Conservation (phyloP, 2,329 filamentous ascomycete species). For the Pseudocercospora fijiensis region DNA sequence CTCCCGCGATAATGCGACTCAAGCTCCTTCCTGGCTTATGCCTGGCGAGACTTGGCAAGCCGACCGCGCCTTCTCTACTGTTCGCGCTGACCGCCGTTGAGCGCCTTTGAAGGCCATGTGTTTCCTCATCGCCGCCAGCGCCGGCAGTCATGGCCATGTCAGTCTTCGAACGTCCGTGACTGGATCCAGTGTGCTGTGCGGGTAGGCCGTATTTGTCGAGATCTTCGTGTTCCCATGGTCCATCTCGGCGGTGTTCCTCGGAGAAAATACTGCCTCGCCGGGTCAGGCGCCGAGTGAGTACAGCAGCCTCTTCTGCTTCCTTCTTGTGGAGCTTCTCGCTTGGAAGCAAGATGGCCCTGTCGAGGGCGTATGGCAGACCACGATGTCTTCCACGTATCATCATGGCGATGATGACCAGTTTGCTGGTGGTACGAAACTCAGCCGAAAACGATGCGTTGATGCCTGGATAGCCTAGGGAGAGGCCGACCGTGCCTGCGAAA, state of each 20-base stretch:
- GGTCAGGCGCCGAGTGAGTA: slow-evolving; percentile 33
- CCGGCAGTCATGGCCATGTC: slow-evolving; percentile 23
- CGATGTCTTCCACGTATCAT: slow-evolving; percentile 64
- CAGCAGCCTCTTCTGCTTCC: slow-evolving; percentile 48
- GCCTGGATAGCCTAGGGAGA: slow-evolving; percentile 77
- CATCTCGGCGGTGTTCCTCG: slow-evolving; percentile 20
- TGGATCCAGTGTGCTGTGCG: slow-evolving; percentile 24
- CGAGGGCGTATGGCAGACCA: slow-evolving; percentile 65
- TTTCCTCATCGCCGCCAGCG: slow-evolving; percentile 21
- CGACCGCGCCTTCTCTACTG: not conserved
- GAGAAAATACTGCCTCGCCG: slow-evolving; percentile 32
- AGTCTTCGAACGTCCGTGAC: not conserved
- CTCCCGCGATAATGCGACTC: slow-evolving; percentile 30
- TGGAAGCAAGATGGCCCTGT: slow-evolving; percentile 68
- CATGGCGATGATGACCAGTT: slow-evolving; percentile 66
- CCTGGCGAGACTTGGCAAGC: slow-evolving; percentile 9
- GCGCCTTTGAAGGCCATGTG: slow-evolving; percentile 20
- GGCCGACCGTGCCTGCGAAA: slow-evolving; percentile 66
- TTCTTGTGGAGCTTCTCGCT: slow-evolving; percentile 63
- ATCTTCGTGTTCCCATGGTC: slow-evolving; percentile 30
- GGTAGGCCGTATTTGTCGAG: slow-evolving; percentile 33
- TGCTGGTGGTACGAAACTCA: slow-evolving; percentile 71
- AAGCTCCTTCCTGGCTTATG: slow-evolving; percentile 29
- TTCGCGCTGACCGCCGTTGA: slow-evolving; percentile 19
- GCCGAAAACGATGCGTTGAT: slow-evolving; percentile 78